Evolutionary conservation across 1,284 basidiomycete species (phyloP).

Genomic region (Marasmius fiardii): DNA sequence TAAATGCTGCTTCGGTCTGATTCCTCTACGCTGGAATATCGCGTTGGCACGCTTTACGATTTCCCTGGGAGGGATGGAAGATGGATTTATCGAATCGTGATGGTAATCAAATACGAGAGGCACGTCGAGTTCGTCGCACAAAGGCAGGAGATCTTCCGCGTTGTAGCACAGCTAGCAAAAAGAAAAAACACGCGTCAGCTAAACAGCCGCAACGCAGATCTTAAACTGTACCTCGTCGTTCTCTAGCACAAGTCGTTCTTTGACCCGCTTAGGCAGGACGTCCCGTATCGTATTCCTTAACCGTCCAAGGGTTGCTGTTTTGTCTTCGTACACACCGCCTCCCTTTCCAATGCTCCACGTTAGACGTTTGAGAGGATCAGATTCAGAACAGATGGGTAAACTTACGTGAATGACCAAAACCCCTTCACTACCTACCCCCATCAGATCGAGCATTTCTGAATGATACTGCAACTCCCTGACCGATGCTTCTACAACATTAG

Average conservation of each 20-base stretch:
- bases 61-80: slow-evolving; percentile 46
- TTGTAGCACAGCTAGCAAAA: slow-evolving; percentile 75
- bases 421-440: slow-evolving; percentile 74
- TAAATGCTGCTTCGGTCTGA: slow-evolving; percentile 86
- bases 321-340: slow-evolving; percentile 82
- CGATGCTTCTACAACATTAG: slow-evolving; percentile 70
- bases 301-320: slow-evolving; percentile 64
- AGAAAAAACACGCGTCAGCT: not conserved
- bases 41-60: slow-evolving; percentile 72
- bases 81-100: slow-evolving; percentile 73
- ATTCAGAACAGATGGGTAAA: slow-evolving; percentile 4
- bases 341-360: slow-evolving; percentile 35
- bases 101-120: slow-evolving; percentile 82
- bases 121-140: slow-evolving; percentile 80
- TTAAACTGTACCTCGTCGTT: slow-evolving; percentile 73
- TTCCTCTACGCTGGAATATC: slow-evolving; percentile 75
- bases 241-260: slow-evolving; percentile 79
- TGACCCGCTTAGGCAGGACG: slow-evolving; percentile 59
- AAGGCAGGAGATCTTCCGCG: slow-evolving; percentile 79
- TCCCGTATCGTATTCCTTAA: slow-evolving; percentile 70
- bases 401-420: slow-evolving; percentile 80
- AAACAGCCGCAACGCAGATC: not conserved
- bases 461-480: slow-evolving; percentile 84
- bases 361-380: not conserved
- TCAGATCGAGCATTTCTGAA: slow-evolving; percentile 80